Evolutionary conservation across 2,329 filamentous ascomycete genomes (phyloP).

Genomic region (Lachnum nothofagi): DNA sequence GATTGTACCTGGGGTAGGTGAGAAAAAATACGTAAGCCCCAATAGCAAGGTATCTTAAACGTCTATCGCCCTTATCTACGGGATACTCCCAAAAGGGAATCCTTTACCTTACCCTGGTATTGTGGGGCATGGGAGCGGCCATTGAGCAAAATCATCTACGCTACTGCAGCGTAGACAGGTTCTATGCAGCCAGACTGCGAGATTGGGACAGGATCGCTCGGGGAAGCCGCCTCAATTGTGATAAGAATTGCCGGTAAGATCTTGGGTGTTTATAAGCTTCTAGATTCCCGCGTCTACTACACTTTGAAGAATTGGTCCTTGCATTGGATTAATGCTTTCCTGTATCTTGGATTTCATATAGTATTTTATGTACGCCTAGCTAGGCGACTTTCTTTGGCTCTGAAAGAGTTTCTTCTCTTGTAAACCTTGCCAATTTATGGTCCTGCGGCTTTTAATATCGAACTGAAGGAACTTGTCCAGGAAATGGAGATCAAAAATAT

Average conservation of each 20-base stretch:
- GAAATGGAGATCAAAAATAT: slow-evolving; percentile 19
- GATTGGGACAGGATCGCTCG: neutral
- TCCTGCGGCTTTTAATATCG: too few relatives aligned
- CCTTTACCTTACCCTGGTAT: neutral
- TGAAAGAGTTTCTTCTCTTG: too few relatives aligned
- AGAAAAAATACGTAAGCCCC: too few relatives aligned
- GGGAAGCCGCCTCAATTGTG: neutral
- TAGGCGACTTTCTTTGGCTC: neutral
- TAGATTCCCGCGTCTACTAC: too few relatives aligned
- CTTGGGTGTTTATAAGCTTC: too few relatives aligned
- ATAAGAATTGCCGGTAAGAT: neutral
- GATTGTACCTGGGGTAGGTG: too few relatives aligned
- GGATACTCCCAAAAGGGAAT: neutral
- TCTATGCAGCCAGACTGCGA: too few relatives aligned
- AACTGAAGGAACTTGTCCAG: too few relatives aligned
- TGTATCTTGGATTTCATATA: neutral
- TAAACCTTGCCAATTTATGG: too few relatives aligned
- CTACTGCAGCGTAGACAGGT: neutral
- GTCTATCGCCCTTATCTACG: neutral
- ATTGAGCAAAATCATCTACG: too few relatives aligned
- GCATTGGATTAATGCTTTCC: neutral
- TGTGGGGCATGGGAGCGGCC: too few relatives aligned
- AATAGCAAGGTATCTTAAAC: neutral
- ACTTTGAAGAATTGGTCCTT: too few relatives aligned
- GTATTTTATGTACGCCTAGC: neutral